Conservation (phyloP, 768 basidiomycete genomes). For the Trametes elegans region DNA sequence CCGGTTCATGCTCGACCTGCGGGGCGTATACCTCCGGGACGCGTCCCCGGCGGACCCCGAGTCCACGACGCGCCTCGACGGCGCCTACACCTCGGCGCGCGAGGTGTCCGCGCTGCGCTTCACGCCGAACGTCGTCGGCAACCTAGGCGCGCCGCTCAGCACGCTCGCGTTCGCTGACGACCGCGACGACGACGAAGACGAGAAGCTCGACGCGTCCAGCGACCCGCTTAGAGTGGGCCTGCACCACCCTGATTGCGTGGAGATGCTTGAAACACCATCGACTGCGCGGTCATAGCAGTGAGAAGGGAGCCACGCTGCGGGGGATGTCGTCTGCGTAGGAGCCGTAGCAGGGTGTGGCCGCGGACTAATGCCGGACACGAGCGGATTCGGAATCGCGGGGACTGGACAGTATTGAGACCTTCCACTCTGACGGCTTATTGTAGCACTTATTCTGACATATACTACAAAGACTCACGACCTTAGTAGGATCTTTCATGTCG, state of each 20-base stretch:
- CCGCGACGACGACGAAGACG: background rate
- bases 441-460: no score
- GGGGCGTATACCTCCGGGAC: conserved; percentile 8
- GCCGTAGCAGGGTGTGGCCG: no score
- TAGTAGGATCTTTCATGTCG: no score
- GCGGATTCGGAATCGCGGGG: no score
- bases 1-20: conserved; percentile 21
- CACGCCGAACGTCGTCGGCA: conserved; percentile 16
- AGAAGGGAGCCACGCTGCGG: background rate
- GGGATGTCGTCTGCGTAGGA: no score
- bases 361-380: no score
- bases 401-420: no score
- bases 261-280: background rate
- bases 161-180: background rate
- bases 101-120: background rate
- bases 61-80: background rate
- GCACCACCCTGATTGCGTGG: background rate
- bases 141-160: conserved; percentile 19
- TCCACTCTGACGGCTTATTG: no score
- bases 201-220: background rate
- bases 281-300: background rate
- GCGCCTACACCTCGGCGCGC: background rate
- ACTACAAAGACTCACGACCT: no score
- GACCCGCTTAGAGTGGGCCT: conserved; percentile 7
- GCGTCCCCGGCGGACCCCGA: background rate